phyloP scores from a whole-genome alignment of 2,329 filamentous ascomycete species.

The Curvularia sp. region DNA sequence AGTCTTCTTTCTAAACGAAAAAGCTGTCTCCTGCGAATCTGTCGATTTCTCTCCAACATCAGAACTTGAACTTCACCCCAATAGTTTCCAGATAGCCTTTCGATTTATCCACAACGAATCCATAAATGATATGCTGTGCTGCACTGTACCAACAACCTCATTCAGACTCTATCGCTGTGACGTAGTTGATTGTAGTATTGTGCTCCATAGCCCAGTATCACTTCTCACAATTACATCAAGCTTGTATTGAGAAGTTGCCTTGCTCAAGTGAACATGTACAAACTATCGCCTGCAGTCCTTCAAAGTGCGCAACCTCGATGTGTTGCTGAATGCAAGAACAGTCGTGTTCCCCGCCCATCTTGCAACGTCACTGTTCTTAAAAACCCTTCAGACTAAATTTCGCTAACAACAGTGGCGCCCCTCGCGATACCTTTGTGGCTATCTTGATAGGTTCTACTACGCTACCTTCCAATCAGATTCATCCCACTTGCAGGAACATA shows the following conservation, averaged over 20 bases:
- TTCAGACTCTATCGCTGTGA: background rate
- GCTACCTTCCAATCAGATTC: slow-evolving; percentile 5
- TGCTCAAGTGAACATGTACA: background rate
- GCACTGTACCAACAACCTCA: background rate
- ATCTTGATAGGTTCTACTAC: background rate
- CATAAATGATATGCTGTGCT: background rate
- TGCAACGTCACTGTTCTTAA: background rate
- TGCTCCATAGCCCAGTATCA: background rate
- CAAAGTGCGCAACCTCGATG: background rate
- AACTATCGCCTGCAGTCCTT: background rate
- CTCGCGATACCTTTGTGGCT: slow-evolving; percentile 29
- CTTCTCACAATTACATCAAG: background rate
- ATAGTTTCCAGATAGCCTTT: background rate
- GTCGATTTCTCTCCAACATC: background rate
- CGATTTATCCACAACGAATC: background rate
- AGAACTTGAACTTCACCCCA: background rate
- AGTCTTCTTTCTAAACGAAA: background rate
- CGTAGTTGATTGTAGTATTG: background rate
- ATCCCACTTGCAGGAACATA: background rate
- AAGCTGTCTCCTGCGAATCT: background rate
- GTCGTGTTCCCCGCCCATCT: background rate
- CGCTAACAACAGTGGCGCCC: slow-evolving; percentile 32
- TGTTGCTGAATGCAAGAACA: background rate
- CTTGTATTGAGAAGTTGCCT: background rate
- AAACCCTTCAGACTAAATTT: background rate